Evolutionary conservation across 345 rosid genomes (phyloP).

Genomic region (Gossypium stocksii): DNA sequence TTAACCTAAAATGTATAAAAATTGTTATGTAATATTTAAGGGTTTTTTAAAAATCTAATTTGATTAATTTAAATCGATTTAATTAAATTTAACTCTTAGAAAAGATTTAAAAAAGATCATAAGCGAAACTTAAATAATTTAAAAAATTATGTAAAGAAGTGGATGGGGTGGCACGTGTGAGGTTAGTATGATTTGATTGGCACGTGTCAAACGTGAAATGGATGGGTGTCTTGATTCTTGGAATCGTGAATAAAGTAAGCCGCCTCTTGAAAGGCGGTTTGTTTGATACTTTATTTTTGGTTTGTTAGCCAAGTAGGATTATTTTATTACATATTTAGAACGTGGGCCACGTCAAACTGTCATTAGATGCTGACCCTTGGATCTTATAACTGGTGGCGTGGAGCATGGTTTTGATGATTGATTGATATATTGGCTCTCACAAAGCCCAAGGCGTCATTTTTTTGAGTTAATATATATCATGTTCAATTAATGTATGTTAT

Average conservation of each 20-base stretch:
- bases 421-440: not conserved
- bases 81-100: no score
- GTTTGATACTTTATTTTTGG: not conserved
- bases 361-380: not conserved
- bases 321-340: not conserved
- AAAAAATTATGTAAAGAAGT: not conserved
- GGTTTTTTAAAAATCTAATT: no score
- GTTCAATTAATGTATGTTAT: no score
- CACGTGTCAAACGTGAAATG: not conserved
- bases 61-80: fast-evolving
- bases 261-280: constrained; percentile 4
- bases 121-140: no score
- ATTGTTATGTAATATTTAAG: no score
- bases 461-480: no score
- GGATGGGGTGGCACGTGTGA: not conserved
- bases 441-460: not conserved
- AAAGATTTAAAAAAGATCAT: no score
- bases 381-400: not conserved
- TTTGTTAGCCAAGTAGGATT: not conserved
- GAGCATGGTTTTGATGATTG: not conserved
- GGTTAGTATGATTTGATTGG: not conserved
- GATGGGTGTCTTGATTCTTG: not conserved
- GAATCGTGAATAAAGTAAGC: not conserved
- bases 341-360: not conserved
- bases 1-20: no score